These are phyloP conservation scores for Eragrostis nindensis DNA, from an alignment of 176 grass and related monocot genomes.

Conservation along the genomic window DNA sequence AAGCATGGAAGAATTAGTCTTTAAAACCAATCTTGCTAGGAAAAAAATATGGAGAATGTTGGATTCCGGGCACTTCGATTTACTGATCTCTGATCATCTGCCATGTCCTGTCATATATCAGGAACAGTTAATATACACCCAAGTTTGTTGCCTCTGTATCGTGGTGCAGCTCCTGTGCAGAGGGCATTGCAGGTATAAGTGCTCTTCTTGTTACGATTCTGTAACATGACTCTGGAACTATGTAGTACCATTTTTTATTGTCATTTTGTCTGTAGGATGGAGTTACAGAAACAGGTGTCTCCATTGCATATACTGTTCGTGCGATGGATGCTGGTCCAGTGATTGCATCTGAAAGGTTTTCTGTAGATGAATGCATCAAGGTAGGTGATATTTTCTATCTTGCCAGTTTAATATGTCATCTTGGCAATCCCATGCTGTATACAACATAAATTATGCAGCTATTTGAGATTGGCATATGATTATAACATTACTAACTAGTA, in stretches of 20 bases:
- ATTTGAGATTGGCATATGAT: neutral
- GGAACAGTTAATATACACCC: slow-evolving; percentile 97
- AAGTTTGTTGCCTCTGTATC: slow-evolving; percentile 90
- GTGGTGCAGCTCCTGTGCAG: slow-evolving; percentile 97
- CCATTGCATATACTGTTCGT: slow-evolving; percentile 91
- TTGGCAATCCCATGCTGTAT: slow-evolving; percentile 12
- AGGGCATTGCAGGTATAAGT: slow-evolving; percentile 87
- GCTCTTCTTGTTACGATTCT: slow-evolving; percentile 20
- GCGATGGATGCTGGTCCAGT: slow-evolving; percentile 86
- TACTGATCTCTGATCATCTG: neutral
- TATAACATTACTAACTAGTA: slow-evolving; percentile 13
- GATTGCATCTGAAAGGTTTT: slow-evolving; percentile 72
- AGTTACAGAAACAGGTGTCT: slow-evolving; percentile 94
- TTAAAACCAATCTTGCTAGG: slow-evolving; percentile 6
- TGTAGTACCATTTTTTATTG: slow-evolving; percentile 19
- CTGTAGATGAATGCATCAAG: slow-evolving; percentile 80
- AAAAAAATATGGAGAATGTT: neutral
- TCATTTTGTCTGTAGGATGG: slow-evolving; percentile 73
- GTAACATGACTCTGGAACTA: neutral
- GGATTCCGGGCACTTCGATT: neutral
- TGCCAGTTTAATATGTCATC: slow-evolving; percentile 26
- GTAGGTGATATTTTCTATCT: slow-evolving; percentile 44
- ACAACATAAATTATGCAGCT: slow-evolving; percentile 22
- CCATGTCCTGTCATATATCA: slow-evolving; percentile 34
- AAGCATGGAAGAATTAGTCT: slow-evolving; percentile 2